These are phyloP conservation scores for Glutinoglossum americanum DNA, from an alignment of 495 filamentous ascomycete genomes.

Conservation along the genomic window DNA sequence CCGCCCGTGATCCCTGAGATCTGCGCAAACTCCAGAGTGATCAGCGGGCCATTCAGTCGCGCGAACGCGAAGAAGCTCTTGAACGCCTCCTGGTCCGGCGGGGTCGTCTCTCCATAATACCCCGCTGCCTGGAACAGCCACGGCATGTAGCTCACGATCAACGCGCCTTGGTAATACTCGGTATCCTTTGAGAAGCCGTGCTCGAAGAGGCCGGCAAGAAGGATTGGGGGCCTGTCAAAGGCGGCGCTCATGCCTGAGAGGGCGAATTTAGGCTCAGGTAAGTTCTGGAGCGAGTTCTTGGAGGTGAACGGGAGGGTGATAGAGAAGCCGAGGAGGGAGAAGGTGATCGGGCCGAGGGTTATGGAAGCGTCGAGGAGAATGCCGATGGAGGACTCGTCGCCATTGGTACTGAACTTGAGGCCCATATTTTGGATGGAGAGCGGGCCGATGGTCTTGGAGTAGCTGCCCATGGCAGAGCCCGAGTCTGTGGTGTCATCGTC, in stretches of 20 bases:
- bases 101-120: background rate
- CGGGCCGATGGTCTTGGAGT: no score
- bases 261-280: conserved; percentile 2
- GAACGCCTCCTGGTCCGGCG: background rate
- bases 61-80: background rate
- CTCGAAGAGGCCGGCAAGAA: conserved; percentile 19
- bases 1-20: background rate
- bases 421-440: no score
- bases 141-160: background rate
- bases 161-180: background rate
- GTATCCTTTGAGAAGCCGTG: conserved; percentile 4
- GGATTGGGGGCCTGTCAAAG: conserved; percentile 20
- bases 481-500: no score
- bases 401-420: no score
- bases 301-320: background rate
- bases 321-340: background rate
- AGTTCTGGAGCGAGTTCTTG: conserved; percentile 1
- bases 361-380: background rate
- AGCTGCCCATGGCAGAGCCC: no score
- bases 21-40: background rate
- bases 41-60: background rate
- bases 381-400: no score
- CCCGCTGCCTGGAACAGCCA: background rate
- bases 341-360: background rate
- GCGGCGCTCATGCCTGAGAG: conserved; percentile 19